Evolutionary conservation across 805 yeast genomes (phyloP).

Genomic region (Hanseniaspora guilliermondii): DNA sequence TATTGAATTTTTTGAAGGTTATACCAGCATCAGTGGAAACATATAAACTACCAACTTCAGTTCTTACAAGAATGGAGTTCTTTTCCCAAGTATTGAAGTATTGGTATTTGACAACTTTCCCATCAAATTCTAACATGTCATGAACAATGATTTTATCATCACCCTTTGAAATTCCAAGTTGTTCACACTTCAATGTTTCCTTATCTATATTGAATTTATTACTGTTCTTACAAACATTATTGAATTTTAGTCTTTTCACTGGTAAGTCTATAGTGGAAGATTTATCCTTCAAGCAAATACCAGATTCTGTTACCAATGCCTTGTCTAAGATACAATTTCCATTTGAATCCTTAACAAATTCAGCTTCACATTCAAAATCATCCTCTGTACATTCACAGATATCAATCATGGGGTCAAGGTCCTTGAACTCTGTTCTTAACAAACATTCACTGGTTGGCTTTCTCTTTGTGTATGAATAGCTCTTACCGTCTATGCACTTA

Average conservation of each 20-base stretch:
- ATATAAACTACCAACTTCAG: conserved; percentile 39
- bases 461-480: conserved; percentile 51
- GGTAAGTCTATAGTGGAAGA: conserved; percentile 13
- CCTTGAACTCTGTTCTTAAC: conserved; percentile 37
- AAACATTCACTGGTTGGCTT: conserved; percentile 54
- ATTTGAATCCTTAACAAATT: conserved; percentile 28
- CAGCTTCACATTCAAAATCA: conserved; percentile 53
- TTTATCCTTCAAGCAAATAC: conserved; percentile 17
- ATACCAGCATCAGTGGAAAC: conserved; percentile 64
- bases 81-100: conserved; percentile 36
- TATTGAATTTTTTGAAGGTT: conserved; percentile 32
- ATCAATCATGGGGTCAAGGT: conserved; percentile 29
- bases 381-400: conserved; percentile 44
- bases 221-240: conserved; percentile 32
- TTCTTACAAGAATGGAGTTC: conserved; percentile 54
- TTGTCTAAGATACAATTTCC: conserved; percentile 39
- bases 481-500: conserved; percentile 56
- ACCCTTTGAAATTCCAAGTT: conserved; percentile 17
- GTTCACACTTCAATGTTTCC: conserved; percentile 23
- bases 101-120: conserved; percentile 42
- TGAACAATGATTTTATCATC: conserved; percentile 29
- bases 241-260: conserved; percentile 34
- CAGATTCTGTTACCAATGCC: conserved; percentile 17
- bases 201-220: conserved; percentile 19
- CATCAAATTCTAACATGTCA: conserved; percentile 36